These are phyloP conservation scores for Forsythia suspensa DNA, from an alignment of 257 asterid species.

Conservation along the genomic window DNA sequence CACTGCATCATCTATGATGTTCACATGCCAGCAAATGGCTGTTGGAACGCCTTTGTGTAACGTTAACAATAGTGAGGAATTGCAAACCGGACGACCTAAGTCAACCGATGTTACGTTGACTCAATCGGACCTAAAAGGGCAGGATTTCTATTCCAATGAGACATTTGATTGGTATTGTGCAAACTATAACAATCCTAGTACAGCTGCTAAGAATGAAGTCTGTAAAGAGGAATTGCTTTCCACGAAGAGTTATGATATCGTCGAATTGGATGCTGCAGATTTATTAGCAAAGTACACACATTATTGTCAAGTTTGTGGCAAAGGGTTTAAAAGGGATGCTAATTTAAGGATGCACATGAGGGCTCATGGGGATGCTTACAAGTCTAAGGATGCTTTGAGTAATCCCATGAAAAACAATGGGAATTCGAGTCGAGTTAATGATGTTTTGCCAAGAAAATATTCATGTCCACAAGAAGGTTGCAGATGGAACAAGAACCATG, in stretches of 20 bases:
- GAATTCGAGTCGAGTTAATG: neutral
- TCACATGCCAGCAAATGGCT: constrained; percentile 65
- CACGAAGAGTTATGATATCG: constrained; percentile 41
- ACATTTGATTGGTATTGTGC: constrained; percentile 38
- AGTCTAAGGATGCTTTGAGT: constrained; percentile 65
- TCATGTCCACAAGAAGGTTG: constrained; percentile 91
- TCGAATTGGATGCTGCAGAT: constrained; percentile 67
- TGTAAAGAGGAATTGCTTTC: constrained; percentile 15
- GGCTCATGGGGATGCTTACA: constrained; percentile 85
- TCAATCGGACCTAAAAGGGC: neutral
- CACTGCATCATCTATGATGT: constrained; percentile 77
- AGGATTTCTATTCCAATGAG: constrained; percentile 31
- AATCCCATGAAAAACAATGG: constrained; percentile 45
- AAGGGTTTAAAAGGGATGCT: constrained; percentile 88
- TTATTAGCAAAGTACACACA: constrained; percentile 79
- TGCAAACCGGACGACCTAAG: constrained; percentile 3
- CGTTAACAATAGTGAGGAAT: neutral
- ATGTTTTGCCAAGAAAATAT: constrained; percentile 37
- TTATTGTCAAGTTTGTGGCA: constrained; percentile 74
- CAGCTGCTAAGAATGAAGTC: constrained; percentile 9
- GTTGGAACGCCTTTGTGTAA: constrained; percentile 17
- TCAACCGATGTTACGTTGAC: neutral
- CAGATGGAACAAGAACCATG: constrained; percentile 71
- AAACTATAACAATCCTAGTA: constrained; percentile 12
- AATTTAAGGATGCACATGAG: constrained; percentile 89